Percentiles rank a stretch among this genome's conserved stretches.
Conservation (phyloP, 331 rosid genomes). For the Prunus yedoensis region DNA sequence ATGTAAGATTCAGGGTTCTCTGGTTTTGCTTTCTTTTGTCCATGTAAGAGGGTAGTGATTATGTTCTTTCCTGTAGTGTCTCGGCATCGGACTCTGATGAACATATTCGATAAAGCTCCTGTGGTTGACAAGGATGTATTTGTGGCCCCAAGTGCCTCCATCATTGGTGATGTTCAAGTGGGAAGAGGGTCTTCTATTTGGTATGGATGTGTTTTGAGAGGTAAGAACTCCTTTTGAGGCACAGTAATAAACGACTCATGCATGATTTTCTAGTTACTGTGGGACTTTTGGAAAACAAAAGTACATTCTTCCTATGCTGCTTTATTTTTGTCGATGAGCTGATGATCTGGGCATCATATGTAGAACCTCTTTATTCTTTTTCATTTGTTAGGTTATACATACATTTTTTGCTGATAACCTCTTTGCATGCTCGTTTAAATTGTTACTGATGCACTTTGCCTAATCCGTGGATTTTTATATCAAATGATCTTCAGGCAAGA, state of each 20-base stretch:
- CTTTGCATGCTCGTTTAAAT: neutral
- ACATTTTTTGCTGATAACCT: neutral
- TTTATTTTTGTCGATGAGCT: neutral
- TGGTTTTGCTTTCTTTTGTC: neutral
- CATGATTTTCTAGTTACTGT: neutral
- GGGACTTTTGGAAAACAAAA: neutral
- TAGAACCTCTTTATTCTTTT: neutral
- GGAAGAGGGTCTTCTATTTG: slow-evolving; percentile 89
- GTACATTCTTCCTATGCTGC: neutral
- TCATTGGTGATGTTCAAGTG: slow-evolving; percentile 80
- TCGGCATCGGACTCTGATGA: slow-evolving; percentile 91
- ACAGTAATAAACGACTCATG: neutral
- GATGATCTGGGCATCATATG: neutral
- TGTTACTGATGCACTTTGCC: neutral
- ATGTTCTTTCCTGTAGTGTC: slow-evolving; percentile 49
- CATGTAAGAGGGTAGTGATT: neutral
- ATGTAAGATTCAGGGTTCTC: neutral
- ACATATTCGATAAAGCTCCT: slow-evolving; percentile 87
- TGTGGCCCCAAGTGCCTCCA: slow-evolving; percentile 90
- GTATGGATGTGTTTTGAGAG: slow-evolving; percentile 97
- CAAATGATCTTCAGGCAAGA: neutral
- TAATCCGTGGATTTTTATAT: neutral
- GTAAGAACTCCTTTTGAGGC: slow-evolving; percentile 34
- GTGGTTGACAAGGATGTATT: slow-evolving; percentile 79
- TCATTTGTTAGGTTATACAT: neutral